Percentiles rank a stretch among this genome's conserved stretches.
Evolutionary conservation across 2,329 filamentous ascomycete species (phyloP).

Genomic region (Elsinoe ampelina): DNA sequence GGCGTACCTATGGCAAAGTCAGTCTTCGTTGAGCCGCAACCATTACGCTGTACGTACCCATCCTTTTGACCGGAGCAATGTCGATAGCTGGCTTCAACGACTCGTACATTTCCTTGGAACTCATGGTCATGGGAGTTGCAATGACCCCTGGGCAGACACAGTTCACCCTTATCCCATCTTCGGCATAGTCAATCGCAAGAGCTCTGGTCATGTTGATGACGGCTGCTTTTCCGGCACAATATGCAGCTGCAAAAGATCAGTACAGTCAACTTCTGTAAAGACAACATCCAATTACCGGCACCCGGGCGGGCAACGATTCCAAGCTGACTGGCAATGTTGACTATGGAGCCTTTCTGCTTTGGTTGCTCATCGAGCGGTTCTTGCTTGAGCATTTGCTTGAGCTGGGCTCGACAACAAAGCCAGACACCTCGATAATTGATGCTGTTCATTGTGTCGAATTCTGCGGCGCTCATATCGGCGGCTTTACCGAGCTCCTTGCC

Average conservation of each 20-base stretch:
- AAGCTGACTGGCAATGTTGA: constrained; percentile 39
- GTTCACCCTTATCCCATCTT: constrained; percentile 38
- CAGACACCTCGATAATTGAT: constrained; percentile 40
- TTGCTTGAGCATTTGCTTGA: constrained; percentile 37
- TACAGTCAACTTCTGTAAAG: not conserved
- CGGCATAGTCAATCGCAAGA: constrained; percentile 42
- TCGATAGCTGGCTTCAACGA: constrained; percentile 23
- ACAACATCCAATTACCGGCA: constrained; percentile 29
- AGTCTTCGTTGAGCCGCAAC: constrained; percentile 44
- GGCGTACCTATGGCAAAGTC: constrained; percentile 32
- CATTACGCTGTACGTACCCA: constrained; percentile 17
- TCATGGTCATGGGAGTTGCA: constrained; percentile 36
- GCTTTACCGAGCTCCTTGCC: constrained; percentile 29
- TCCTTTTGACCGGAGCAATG: constrained; percentile 23
- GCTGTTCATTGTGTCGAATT: constrained; percentile 37
- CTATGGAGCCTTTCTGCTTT: constrained; percentile 23
- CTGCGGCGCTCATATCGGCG: constrained; percentile 26
- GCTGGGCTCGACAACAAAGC: constrained; percentile 36
- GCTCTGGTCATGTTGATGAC: constrained; percentile 39
- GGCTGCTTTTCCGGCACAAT: constrained; percentile 40
- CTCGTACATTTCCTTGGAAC: constrained; percentile 26
- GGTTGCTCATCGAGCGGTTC: constrained; percentile 25
- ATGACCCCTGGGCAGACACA: constrained; percentile 40
- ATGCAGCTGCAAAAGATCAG: constrained; percentile 29
- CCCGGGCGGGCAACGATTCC: constrained; percentile 35